phyloP scores from a whole-genome alignment of 2,329 filamentous ascomycete species.

The Zalaria sp. region DNA sequence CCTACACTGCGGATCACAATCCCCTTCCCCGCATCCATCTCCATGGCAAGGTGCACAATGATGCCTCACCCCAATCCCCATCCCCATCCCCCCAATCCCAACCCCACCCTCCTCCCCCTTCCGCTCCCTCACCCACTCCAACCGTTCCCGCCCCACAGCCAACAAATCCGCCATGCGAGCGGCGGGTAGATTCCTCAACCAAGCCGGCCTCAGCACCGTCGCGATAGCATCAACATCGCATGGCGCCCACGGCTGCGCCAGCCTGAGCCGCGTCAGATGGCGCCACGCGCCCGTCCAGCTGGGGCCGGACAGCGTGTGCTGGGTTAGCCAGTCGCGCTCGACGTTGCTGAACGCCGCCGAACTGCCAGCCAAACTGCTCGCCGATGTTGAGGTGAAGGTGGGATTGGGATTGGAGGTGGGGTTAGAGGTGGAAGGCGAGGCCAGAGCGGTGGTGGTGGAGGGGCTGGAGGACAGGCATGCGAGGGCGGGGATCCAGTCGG shows the following conservation, averaged over 20 bases:
- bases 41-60: slow-evolving; percentile 2
- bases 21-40: background rate
- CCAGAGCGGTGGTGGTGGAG: background rate
- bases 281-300: background rate
- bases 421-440: background rate
- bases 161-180: background rate
- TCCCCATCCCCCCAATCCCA: background rate
- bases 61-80: background rate
- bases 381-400: background rate
- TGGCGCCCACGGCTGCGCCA: slow-evolving; percentile 2
- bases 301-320: background rate
- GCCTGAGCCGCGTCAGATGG: slow-evolving; percentile 3
- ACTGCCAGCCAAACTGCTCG: background rate
- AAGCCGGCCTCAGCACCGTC: background rate
- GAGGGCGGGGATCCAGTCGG: slow-evolving; percentile 39
- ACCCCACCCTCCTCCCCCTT: background rate
- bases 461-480: background rate
- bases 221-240: background rate
- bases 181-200: background rate
- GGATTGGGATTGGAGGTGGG: background rate
- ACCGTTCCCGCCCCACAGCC: background rate
- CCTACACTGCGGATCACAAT: background rate
- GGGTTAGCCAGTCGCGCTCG: background rate
- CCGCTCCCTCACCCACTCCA: background rate
- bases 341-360: background rate